Evolutionary conservation across 2,329 filamentous ascomycete species (phyloP), one percentile per base, ranked within the genome.

Genomic region (Onygenales sp.): DNA sequence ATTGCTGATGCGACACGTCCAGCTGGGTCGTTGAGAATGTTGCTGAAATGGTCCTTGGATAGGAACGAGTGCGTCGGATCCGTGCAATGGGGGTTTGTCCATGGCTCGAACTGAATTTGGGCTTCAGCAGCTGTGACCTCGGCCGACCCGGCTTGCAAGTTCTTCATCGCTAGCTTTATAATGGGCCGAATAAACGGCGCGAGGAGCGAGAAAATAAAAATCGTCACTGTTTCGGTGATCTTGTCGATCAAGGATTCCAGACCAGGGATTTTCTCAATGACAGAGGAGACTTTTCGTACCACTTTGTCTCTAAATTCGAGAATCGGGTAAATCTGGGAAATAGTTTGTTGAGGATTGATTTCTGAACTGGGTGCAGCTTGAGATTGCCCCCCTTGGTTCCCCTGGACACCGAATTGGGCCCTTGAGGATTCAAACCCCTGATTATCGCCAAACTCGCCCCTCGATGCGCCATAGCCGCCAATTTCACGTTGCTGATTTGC

Each of bases 241-340:
- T 89, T 92, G 58, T 97, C 92, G 21, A 97, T 83, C n/a, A 96
- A 76, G 56, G 85, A 74, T 70, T 95, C 89, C 3, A 98, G 77
- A 0, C 92, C 92, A 0, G 93, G 93, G 40, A 98, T 86, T 74
- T 94, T 96, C 62, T 90, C 84, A 59, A 97, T 89, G 51, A 90
- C 86, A 40, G 83, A 81, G 64, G 84, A 89, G 68, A 98, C 90
- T 42, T 85, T 81, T 61, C 88, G 88, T 49, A 96, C 91, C 52
- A 98, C 90, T 64, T 86, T 93, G 74, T 98, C 93, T 55, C 92
- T 82, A 76, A 97, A 98, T 56, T 88, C 81, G 0, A 98, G 79
- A 56, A 98, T 95, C 0, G 93, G 93, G 64, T 97, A 97, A 59
- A 98, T 96, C 71, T 94, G 84, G 40, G 79, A 76, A 11, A 86